Conservation (phyloP, 768 basidiomycete species). For the Tricholoma furcatifolium region DNA sequence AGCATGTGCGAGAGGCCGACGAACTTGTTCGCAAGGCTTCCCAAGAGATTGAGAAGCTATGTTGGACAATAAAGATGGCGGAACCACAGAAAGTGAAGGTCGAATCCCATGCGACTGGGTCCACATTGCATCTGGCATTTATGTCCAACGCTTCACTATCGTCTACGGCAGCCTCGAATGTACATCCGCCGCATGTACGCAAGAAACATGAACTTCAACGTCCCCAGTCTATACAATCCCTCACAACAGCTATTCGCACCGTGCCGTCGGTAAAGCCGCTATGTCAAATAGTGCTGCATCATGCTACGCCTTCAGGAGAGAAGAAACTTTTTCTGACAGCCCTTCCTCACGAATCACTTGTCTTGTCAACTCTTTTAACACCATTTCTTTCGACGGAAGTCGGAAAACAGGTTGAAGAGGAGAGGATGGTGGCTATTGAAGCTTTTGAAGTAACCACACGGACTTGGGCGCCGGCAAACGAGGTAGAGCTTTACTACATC, state of each 20-base stretch:
- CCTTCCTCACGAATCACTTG: conserved; percentile 58
- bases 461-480: conserved; percentile 55
- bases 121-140: conserved; percentile 41
- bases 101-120: conserved; percentile 28
- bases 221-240: conserved; percentile 42
- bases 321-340: conserved; percentile 23
- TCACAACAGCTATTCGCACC: conserved; percentile 24
- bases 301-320: conserved; percentile 34
- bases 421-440: conserved; percentile 56
- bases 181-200: conserved; percentile 14
- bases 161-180: conserved; percentile 19
- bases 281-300: conserved; percentile 45
- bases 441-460: conserved; percentile 57
- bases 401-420: conserved; percentile 42
- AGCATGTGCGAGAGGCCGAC: conserved; percentile 56
- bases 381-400: conserved; percentile 48
- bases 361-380: conserved; percentile 55
- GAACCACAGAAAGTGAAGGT: conserved; percentile 31
- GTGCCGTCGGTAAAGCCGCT: conserved; percentile 40
- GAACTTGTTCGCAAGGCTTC: conserved; percentile 50
- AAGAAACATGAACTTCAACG: conserved; percentile 38
- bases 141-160: conserved; percentile 37
- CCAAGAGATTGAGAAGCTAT: conserved; percentile 56
- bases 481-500: conserved; percentile 38
- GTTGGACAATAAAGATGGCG: conserved; percentile 48